A percentile compares a stretch with the other conserved stretches of the same genome.
phyloP scores from a whole-genome alignment of 352 stramenopile species.

The Pythium folliculosum region DNA sequence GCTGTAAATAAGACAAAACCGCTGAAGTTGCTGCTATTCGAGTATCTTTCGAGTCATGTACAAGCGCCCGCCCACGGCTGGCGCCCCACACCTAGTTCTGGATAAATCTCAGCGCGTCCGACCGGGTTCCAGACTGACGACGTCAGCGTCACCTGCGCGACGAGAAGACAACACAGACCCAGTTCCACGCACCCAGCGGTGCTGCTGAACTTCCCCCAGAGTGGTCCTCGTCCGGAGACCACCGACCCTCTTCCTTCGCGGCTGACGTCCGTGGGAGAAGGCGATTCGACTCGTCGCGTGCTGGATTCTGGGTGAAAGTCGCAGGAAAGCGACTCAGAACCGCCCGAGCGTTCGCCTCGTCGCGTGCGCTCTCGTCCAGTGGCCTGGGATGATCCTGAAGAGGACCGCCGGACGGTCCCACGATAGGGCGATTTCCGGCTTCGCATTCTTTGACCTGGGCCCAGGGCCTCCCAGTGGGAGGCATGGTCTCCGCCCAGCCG shows the following conservation, averaged over 20 bases:
- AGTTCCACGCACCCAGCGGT: neutral
- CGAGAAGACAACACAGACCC: conserved; percentile 13
- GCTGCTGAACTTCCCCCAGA: neutral
- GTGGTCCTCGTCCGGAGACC: neutral
- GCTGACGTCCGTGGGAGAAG: neutral
- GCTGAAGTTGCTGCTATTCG: no score
- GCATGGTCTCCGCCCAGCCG: neutral
- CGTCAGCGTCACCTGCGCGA: neutral
- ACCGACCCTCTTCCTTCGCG: neutral
- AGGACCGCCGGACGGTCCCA: neutral
- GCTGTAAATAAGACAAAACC: no score
- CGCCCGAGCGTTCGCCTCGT: neutral
- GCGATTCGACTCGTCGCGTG: neutral
- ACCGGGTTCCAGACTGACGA: neutral
- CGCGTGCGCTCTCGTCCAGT: conserved; percentile 6
- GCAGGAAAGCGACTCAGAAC: neutral
- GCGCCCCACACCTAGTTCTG: neutral
- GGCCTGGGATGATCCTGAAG: neutral
- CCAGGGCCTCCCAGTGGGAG: no score
- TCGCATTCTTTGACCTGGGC: neutral
- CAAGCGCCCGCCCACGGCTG: no score
- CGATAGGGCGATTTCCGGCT: neutral
- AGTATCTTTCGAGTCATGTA: no score
- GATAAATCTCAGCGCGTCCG: neutral
- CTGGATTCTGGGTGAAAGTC: neutral